Percentiles rank a stretch among this genome's conserved stretches.
phyloP scores from a whole-genome alignment of 1,284 basidiomycete genomes.

The Ceratobasidium sp. region DNA sequence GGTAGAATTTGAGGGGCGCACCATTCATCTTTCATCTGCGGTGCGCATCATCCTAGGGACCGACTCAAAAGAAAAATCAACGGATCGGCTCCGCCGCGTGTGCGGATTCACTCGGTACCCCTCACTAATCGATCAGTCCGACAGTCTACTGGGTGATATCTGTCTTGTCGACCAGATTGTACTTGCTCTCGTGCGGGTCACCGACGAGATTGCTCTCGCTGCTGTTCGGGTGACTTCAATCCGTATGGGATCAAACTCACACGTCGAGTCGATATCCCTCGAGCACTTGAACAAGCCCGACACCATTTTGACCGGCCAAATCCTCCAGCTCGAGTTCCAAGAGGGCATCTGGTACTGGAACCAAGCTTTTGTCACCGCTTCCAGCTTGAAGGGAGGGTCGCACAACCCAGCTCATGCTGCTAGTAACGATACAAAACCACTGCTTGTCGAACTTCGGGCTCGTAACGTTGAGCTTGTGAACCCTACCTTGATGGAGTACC shows the following conservation, averaged over 20 bases:
- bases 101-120: conserved; percentile 9
- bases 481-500: not conserved
- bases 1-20: not conserved
- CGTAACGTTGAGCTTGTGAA: not conserved
- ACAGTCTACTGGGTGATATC: not conserved
- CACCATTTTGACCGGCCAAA: not conserved
- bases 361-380: not conserved
- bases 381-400: not conserved
- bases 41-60: not conserved
- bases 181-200: not conserved
- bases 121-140: not conserved
- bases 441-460: not conserved
- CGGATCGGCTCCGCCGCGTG: not conserved
- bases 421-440: not conserved
- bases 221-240: not conserved
- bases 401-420: not conserved
- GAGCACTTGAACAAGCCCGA: not conserved
- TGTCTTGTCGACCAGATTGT: not conserved
- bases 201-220: not conserved
- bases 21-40: not conserved
- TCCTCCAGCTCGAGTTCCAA: not conserved
- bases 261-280: not conserved
- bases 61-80: not conserved
- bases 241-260: not conserved
- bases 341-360: conserved; percentile 3